A percentile compares a stretch with the other conserved stretches of the same genome.
Conservation (phyloP, 345 rosid species). For the Aquilaria malaccensis region DNA sequence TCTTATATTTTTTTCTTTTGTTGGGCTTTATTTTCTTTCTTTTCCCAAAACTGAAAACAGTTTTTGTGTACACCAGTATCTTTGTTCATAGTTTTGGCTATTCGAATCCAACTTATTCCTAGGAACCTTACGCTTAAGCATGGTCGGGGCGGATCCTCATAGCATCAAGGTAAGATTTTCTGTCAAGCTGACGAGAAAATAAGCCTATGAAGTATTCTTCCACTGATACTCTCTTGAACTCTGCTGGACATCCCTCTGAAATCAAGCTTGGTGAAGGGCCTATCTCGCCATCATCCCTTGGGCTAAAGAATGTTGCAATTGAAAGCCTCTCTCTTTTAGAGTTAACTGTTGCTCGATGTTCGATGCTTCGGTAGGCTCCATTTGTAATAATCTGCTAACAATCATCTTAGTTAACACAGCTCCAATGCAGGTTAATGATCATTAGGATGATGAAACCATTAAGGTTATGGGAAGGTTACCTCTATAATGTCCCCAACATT, state of each 20-base stretch:
- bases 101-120: neutral
- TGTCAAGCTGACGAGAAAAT: constrained; percentile 16
- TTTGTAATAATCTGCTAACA: constrained; percentile 33
- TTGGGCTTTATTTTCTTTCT: no score
- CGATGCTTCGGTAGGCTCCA: constrained; percentile 38
- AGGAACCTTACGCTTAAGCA: neutral
- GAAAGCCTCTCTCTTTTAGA: constrained; percentile 35
- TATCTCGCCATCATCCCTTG: constrained; percentile 22
- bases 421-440: no score
- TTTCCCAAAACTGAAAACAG: no score
- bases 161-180: constrained; percentile 25
- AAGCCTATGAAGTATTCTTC: constrained; percentile 33
- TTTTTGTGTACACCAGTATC: no score
- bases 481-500: constrained; percentile 31
- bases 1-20: no score
- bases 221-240: constrained; percentile 23
- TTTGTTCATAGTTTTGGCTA: no score
- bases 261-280: constrained; percentile 41
- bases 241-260: constrained; percentile 15
- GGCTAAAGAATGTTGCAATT: constrained; percentile 31
- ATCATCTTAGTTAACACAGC: neutral
- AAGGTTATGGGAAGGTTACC: constrained; percentile 5
- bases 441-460: no score
- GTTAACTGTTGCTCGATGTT: constrained; percentile 40
- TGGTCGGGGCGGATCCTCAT: constrained; percentile 12